Evolutionary conservation across 2,329 filamentous ascomycete genomes (phyloP), one percentile per base, ranked within the genome.

Genomic region (Rhinocladiella similis): DNA sequence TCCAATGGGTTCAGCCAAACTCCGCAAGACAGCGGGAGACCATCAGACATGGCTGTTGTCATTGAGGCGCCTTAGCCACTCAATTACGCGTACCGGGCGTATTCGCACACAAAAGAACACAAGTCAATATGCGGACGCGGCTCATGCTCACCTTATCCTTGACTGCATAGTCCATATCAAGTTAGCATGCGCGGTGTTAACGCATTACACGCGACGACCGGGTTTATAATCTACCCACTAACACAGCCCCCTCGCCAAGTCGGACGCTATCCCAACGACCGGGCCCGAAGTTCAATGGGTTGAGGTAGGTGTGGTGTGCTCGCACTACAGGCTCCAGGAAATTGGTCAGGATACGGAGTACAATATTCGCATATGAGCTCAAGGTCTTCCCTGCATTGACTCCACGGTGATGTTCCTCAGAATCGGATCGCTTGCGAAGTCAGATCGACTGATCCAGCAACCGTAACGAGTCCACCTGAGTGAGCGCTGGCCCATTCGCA

Each of bases 171-270:
- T 16, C 35, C 35, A 13, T 3, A 38, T 38, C n/a, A 16, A 38
- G 35, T 38, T 38, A 38, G 22, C n/a, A 38, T 13, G 35, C 38
- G n/a, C 38, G 38, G 18, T 16, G 38, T 41, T n/a, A 41, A 41
- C 3, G 38, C 29, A 9, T 12, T 33, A 33, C 7, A 33, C 29
- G 29, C 29, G 29, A 33, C 10, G 29, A 33, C 7, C 29, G 29
- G 29, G 29, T 10, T 33, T 12, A 12, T 33, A 27, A 7, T 7
- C 29, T 33, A 9, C 10, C 29, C 29, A 33, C 29, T 33, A 19
- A 43, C 41, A 43, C 41, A 43, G 41, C 41, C 41, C 41, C 41
- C 18, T 42, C 41, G 41, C 41, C 41, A 43, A 43, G 41, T 22
- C 41, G 41, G 41, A 22, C 41, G 10, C 13, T 12, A 43, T 43